Evolutionary conservation across 768 basidiomycete species (phyloP).

Genomic region (Hemileccinum impolitum): DNA sequence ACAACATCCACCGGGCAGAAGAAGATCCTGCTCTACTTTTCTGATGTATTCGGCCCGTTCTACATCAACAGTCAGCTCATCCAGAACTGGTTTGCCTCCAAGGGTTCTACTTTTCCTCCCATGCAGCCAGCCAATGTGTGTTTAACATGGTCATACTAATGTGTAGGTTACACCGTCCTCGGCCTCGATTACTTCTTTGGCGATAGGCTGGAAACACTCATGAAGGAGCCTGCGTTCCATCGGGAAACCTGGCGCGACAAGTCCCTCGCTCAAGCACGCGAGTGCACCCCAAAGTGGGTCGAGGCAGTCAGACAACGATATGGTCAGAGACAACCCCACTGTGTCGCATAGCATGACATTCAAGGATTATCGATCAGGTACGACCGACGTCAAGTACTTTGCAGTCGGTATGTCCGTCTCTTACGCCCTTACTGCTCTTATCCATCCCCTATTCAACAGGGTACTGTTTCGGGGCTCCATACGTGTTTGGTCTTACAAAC

Average conservation of each 20-base stretch:
- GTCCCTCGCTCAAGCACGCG: constrained; percentile 33
- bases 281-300: constrained; percentile 49
- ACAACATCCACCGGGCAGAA: constrained; percentile 18
- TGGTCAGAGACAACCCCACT: constrained; percentile 30
- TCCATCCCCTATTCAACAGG: constrained; percentile 30
- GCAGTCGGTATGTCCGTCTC: constrained; percentile 37
- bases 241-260: constrained; percentile 42
- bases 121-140: not conserved
- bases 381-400: constrained; percentile 37
- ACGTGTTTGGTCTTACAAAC: constrained; percentile 43
- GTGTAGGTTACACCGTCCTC: constrained; percentile 54
- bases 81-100: constrained; percentile 61
- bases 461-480: constrained; percentile 59
- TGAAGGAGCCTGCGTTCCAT: constrained; percentile 36
- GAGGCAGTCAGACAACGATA: constrained; percentile 46
- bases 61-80: constrained; percentile 56
- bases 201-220: constrained; percentile 44
- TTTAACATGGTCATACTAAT: not conserved
- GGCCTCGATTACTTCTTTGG: constrained; percentile 66
- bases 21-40: constrained; percentile 53
- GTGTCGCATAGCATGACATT: not conserved
- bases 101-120: constrained; percentile 38
- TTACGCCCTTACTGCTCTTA: not conserved
- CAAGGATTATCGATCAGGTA: constrained; percentile 4
- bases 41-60: constrained; percentile 60